Conservation (phyloP, 768 basidiomycete genomes). For the Trametes cubensis region DNA sequence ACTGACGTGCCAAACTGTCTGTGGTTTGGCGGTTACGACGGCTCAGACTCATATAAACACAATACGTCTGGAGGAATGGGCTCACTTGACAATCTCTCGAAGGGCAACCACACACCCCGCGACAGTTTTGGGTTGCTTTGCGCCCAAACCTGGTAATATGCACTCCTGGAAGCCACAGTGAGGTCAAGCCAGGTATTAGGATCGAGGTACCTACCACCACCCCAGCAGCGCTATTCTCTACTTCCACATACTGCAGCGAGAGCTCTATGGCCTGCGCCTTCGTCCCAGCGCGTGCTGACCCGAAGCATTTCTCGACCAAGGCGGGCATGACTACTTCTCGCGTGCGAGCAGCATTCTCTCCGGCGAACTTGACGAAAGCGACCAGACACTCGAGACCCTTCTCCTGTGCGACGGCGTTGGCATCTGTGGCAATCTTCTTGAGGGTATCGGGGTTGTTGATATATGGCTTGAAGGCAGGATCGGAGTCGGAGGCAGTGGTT, state of each 20-base stretch:
- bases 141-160: conserved; percentile 79
- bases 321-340: conserved; percentile 84
- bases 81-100: conserved; percentile 85
- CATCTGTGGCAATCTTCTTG: conserved; percentile 86
- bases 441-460: conserved; percentile 73
- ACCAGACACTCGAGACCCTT: conserved; percentile 92
- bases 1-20: conserved; percentile 81
- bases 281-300: conserved; percentile 87
- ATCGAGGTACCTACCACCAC: conserved; percentile 72
- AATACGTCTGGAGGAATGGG: conserved; percentile 4
- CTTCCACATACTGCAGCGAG: conserved; percentile 86
- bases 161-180: conserved; percentile 43
- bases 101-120: conserved; percentile 75
- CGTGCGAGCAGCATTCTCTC: conserved; percentile 83
- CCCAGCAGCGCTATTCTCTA: conserved; percentile 85
- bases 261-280: conserved; percentile 87
- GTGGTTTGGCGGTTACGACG: conserved; percentile 4
- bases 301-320: conserved; percentile 94
- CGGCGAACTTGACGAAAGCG: conserved; percentile 86
- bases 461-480: conserved; percentile 93
- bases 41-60: background rate
- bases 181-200: conserved; percentile 7
- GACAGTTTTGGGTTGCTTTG: conserved; percentile 95
- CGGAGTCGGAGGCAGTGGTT: conserved; percentile 87
- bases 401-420: conserved; percentile 98